These are phyloP conservation scores for Aspergillus diversus DNA, from an alignment of 495 filamentous ascomycete genomes.

Conservation along the genomic window DNA sequence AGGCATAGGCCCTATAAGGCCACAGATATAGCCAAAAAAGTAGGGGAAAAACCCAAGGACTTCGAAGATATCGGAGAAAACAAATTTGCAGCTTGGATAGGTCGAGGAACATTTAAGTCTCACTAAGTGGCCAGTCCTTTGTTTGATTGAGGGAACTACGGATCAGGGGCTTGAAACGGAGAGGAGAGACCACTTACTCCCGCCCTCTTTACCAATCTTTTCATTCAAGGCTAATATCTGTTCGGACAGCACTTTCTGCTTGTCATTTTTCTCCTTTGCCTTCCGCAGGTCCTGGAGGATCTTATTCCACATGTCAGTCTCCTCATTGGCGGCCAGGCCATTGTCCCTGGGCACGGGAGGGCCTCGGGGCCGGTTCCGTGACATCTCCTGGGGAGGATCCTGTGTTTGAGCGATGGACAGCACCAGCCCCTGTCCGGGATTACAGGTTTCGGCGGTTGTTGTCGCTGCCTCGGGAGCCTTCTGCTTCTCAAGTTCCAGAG, in stretches of 20 bases:
- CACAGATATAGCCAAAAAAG: neutral
- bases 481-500: slow-evolving; percentile 23
- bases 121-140: too few species aligned
- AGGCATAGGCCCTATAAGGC: too few species aligned
- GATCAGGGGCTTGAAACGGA: slow-evolving; percentile 4
- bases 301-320: slow-evolving; percentile 65
- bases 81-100: too few species aligned
- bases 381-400: slow-evolving; percentile 34
- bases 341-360: slow-evolving; percentile 47
- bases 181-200: slow-evolving; percentile 40
- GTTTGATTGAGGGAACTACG: neutral
- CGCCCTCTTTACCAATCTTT: slow-evolving; percentile 48
- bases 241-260: slow-evolving; percentile 49
- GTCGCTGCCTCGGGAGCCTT: slow-evolving; percentile 14
- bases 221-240: slow-evolving; percentile 59
- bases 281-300: slow-evolving; percentile 60
- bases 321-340: slow-evolving; percentile 60
- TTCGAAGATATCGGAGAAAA: too few species aligned
- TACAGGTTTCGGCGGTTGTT: slow-evolving; percentile 14
- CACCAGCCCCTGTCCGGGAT: slow-evolving; percentile 16
- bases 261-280: slow-evolving; percentile 65
- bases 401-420: slow-evolving; percentile 13
- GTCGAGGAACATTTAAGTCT: too few species aligned
- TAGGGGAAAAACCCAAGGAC: neutral
- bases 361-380: slow-evolving; percentile 49